Conservation (phyloP, 306 rosid genomes). For the Aeschynomene evenia region DNA sequence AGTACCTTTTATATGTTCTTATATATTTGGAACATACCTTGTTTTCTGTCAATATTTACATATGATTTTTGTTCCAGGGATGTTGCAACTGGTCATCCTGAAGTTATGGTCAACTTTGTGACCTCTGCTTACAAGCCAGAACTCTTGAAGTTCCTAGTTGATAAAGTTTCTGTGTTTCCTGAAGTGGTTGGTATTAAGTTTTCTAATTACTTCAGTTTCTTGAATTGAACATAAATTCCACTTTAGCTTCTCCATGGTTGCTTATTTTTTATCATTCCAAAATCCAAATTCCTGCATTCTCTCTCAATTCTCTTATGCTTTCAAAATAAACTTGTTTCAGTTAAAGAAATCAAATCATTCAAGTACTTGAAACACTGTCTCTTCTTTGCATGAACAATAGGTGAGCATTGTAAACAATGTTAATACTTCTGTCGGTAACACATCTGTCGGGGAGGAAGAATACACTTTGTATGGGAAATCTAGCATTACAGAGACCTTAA, state of each 20-base stretch:
- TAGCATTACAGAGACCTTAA: slow-evolving; percentile 74
- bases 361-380: background rate
- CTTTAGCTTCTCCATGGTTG: background rate
- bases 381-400: slow-evolving; percentile 42
- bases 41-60: slow-evolving; percentile 10
- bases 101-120: slow-evolving; percentile 95
- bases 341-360: background rate
- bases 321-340: slow-evolving; percentile 4
- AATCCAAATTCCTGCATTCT: too few species aligned
- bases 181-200: slow-evolving; percentile 80
- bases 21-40: slow-evolving; percentile 17
- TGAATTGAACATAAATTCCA: slow-evolving; percentile 1
- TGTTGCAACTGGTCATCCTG: slow-evolving; percentile 64
- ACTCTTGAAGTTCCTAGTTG: slow-evolving; percentile 65
- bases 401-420: slow-evolving; percentile 82
- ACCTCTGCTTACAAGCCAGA: slow-evolving; percentile 83
- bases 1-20: background rate
- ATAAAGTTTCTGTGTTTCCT: slow-evolving; percentile 65
- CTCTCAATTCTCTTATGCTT: background rate
- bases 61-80: slow-evolving; percentile 49
- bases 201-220: slow-evolving; percentile 18
- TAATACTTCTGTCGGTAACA: slow-evolving; percentile 88
- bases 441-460: slow-evolving; percentile 92
- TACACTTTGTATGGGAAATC: slow-evolving; percentile 83
- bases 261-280: slow-evolving; percentile 20